Evolutionary conservation across 805 yeast species (phyloP).

Genomic region (Cyberlindnera maritima): DNA sequence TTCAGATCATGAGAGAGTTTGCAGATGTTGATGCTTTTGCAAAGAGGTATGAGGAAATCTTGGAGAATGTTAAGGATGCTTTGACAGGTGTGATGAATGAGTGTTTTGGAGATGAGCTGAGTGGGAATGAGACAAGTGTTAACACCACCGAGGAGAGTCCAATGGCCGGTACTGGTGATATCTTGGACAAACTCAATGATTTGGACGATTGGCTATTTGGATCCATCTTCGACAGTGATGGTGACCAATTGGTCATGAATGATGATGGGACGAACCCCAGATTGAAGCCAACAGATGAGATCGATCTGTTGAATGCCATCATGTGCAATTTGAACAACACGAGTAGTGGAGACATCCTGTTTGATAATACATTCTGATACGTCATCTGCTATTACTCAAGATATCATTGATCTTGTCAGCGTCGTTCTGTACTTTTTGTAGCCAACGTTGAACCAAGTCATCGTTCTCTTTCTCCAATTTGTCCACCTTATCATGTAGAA

Average conservation of each 20-base stretch:
- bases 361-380: slow-evolving; percentile 3
- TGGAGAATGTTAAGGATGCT: slow-evolving; percentile 13
- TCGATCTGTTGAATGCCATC: slow-evolving; percentile 1
- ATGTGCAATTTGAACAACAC: slow-evolving; percentile 1
- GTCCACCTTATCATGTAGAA: slow-evolving; percentile 33
- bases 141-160: slow-evolving; percentile 1
- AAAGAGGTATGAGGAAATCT: slow-evolving; percentile 8
- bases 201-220: slow-evolving; percentile 4
- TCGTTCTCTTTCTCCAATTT: slow-evolving; percentile 47
- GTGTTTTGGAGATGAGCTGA: slow-evolving; percentile 4
- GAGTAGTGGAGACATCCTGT: not conserved
- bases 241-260: not conserved
- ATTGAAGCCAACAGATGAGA: not conserved
- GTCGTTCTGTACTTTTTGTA: slow-evolving; percentile 53
- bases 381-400: slow-evolving; percentile 7
- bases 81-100: slow-evolving; percentile 11
- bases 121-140: too few relatives aligned
- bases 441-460: slow-evolving; percentile 54
- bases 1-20: slow-evolving; percentile 2
- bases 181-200: slow-evolving; percentile 13
- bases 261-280: too few relatives aligned
- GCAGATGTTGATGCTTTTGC: slow-evolving; percentile 1
- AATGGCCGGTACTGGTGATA: slow-evolving; percentile 4
- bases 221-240: not conserved
- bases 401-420: slow-evolving; percentile 51